Base-by-base conservation (phyloP, 371 early-diverging fungal species). In the Chytridium lagenaria region DNA sequence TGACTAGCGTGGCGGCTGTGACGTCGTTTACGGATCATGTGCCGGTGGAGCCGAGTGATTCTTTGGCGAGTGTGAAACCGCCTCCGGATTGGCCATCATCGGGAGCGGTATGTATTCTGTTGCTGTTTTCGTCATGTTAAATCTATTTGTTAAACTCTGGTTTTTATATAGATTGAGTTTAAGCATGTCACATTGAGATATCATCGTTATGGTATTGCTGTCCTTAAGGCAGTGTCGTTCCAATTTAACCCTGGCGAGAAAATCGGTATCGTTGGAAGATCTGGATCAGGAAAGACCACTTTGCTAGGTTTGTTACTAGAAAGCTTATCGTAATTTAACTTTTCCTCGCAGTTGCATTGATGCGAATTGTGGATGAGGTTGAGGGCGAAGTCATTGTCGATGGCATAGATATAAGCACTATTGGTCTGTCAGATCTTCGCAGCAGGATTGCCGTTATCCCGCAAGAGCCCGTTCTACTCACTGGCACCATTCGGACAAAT, bases 341-440 rank as follows among this genome's bases (percentile, higher is more conserved):
- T n/a, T n/a, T n/a, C n/a, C n/a, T n/a, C n/a, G n/a, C 87, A 70
- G 86, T 88, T 30, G 82, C 89, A 23, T 76, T 92, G 28, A 70
- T 91, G 67, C 83, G 92, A 39, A 88, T 92, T 31, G 87, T 90
- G 19, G 92, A 91, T 73, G 81, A 84, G 0, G 80, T 84, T 22
- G 87, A 88, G 55, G 92, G 92, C 57, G 81, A 83, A 36, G 89
- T 93, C 49, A 66, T 83, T 59, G 88, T 93, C 55, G 93, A 93
- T 73, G 86, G 85, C 30, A 68, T 91, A 30, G 88, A 91, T 70
- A 86, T 87, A 15, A 79, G 81, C 22, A 82, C 82, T 52, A 78
- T 93, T 23, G 83, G 87, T 5, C 81, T 92, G 15, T 75, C 80
- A 12, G 88, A 89, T 59, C 78, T 92, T 26, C 83, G 92, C 2